Evolutionary conservation across 345 rosid genomes (phyloP), one percentile per base, ranked within the genome.

Genomic region (Brassica cretica): DNA sequence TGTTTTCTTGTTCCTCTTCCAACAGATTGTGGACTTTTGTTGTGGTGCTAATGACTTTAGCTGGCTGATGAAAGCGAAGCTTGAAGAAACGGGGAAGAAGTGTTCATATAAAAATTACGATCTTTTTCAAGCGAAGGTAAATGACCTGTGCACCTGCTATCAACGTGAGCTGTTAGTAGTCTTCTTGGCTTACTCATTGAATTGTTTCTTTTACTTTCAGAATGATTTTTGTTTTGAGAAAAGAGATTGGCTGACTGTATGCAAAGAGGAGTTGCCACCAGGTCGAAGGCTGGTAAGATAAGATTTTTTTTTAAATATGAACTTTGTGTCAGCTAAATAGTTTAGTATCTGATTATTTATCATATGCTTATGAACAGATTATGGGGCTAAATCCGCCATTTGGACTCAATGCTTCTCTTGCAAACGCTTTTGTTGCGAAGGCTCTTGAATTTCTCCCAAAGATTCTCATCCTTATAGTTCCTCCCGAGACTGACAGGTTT

Each of bases 371-470:
- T 82, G 56, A n/a, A 49, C 56, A 95, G 99, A 87, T 95, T 74
- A 89, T 93, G 97, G 98, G 99, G 77, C 77, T 93, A 73, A 95
- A 93, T 84, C 99, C 99, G 77, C 99, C 99, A 49, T 95, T 95
- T 81, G 99, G 99, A 76, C 82, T 87, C 71, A 87, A 86, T 78
- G 91, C 89, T 61, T 80, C 82, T 75, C 85, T 84, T 82, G 99
- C 97, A 27, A 90, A 92, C 85, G 82, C 83, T 87, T 91, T 95
- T 69, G 86, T 95, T 49, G 70, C 85, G 8, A 89, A 89, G 86
- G 97, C 98, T 74, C 98, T 95, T 58, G 84, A 89, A 71, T 95
- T 95, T 84, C 84, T 85, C 56, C 99, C 99, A 35, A 95, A 95
- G 83, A 91, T 93, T 60, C 84, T 93, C 71, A 85, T 95, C 72